These are phyloP conservation scores for Tulasnella sp. DNA, from an alignment of 768 basidiomycete species.

Conservation along the genomic window DNA sequence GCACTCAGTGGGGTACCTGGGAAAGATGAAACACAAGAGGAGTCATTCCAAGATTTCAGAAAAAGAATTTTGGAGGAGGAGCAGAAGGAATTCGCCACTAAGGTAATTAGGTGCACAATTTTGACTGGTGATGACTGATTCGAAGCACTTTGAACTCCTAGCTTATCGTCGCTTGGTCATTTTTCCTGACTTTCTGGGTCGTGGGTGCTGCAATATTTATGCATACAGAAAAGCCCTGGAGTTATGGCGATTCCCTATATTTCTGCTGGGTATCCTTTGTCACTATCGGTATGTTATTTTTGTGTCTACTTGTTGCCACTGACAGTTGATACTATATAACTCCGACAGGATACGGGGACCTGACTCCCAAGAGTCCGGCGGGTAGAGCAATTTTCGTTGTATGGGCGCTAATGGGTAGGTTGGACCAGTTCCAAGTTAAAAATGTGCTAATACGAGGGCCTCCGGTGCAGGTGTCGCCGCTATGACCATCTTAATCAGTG, in stretches of 20 bases:
- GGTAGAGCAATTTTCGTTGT: constrained; percentile 65
- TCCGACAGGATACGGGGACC: constrained; percentile 34
- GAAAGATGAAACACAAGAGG: constrained; percentile 13
- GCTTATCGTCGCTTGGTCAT: constrained; percentile 37
- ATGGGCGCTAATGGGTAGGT: constrained; percentile 55
- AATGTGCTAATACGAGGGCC: not conserved
- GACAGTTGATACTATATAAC: not conserved
- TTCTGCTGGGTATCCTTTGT: constrained; percentile 56
- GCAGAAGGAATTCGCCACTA: constrained; percentile 41
- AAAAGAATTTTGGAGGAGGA: constrained; percentile 24
- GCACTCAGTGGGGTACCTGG: not conserved
- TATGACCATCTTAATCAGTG: constrained; percentile 25
- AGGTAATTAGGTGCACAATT: constrained; percentile 28
- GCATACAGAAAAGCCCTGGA: constrained; percentile 57
- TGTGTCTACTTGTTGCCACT: not conserved
- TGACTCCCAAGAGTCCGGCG: constrained; percentile 45
- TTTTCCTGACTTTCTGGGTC: constrained; percentile 72
- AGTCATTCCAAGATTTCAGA: constrained; percentile 21
- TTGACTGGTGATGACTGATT: not conserved
- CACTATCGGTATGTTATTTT: constrained; percentile 49
- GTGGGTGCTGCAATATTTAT: constrained; percentile 57
- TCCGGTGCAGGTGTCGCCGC: constrained; percentile 3
- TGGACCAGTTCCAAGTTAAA: too few relatives aligned
- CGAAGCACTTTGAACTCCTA: constrained; percentile 12
- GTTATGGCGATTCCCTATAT: constrained; percentile 49